phyloP scores from a whole-genome alignment of 2,329 filamentous ascomycete species.

The Xylariaceae sp. region DNA sequence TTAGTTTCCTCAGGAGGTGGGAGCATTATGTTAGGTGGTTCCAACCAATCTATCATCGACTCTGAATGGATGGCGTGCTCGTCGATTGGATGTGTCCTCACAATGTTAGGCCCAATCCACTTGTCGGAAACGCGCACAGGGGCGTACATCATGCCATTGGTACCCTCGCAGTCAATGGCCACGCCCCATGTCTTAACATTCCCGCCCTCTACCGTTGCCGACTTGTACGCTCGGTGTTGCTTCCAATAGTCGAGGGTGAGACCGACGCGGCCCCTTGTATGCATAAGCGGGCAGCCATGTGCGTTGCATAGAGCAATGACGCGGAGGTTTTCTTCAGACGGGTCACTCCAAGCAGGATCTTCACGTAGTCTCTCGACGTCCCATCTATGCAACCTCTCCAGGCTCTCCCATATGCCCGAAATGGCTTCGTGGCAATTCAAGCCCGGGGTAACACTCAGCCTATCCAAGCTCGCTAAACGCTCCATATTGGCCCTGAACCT shows the following conservation, averaged over 20 bases:
- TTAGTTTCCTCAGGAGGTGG: constrained; percentile 41
- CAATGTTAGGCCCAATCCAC: constrained; percentile 66
- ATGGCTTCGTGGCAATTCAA: constrained; percentile 75
- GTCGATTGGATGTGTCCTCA: constrained; percentile 48
- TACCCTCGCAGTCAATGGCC: constrained; percentile 57
- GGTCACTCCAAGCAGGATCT: constrained; percentile 40
- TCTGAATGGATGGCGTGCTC: constrained; percentile 35
- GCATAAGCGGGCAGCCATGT: constrained; percentile 66
- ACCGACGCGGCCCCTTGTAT: constrained; percentile 60
- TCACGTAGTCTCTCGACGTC: constrained; percentile 56
- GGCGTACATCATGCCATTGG: constrained; percentile 38
- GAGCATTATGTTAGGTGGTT: constrained; percentile 61
- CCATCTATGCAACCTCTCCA: constrained; percentile 64
- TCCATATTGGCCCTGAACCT: constrained; percentile 67
- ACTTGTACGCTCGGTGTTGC: constrained; percentile 47
- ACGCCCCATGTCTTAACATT: constrained; percentile 57
- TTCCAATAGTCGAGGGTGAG: constrained; percentile 75
- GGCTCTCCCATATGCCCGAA: constrained; percentile 64
- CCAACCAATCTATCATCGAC: constrained; percentile 61
- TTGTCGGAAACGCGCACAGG: constrained; percentile 65
- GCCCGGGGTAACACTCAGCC: constrained; percentile 60
- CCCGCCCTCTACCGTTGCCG: constrained; percentile 34
- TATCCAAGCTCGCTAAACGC: constrained; percentile 62
- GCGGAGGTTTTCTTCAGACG: constrained; percentile 45
- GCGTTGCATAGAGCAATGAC: constrained; percentile 61